phyloP scores from a whole-genome alignment of 768 basidiomycete genomes.

The Trametes coccinea region DNA sequence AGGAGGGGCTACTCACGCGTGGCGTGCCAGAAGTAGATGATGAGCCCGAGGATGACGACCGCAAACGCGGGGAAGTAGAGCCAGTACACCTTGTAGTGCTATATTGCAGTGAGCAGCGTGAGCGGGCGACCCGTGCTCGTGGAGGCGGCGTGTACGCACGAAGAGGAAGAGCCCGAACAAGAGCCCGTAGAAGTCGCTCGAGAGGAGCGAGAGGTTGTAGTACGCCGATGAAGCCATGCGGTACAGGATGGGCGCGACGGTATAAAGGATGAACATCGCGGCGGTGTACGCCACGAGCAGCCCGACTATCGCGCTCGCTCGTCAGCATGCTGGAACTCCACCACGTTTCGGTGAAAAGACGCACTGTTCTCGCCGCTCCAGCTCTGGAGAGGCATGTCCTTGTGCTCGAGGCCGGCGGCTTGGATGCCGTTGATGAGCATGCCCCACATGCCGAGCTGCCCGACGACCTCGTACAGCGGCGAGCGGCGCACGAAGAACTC shows the following conservation, averaged over 20 bases:
- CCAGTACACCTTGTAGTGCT: conserved; percentile 87
- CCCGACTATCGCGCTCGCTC: conserved; percentile 40
- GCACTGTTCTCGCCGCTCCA: conserved; percentile 75
- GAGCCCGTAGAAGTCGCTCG: conserved; percentile 86
- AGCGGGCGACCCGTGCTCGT: not conserved
- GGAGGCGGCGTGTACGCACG: conserved; percentile 37
- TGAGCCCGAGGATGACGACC: conserved; percentile 68
- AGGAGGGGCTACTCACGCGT: conserved; percentile 57
- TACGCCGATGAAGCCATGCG: conserved; percentile 84
- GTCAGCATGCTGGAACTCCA: not conserved
- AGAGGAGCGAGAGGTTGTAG: conserved; percentile 83
- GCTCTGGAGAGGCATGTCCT: conserved; percentile 58
- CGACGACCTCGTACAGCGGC: conserved; percentile 86
- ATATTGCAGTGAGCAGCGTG: conserved; percentile 7
- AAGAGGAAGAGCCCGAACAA: conserved; percentile 70
- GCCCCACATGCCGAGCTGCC: conserved; percentile 86
- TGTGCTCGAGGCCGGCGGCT: conserved; percentile 72
- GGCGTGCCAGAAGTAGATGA: conserved; percentile 85
- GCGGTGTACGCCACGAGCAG: conserved; percentile 53
- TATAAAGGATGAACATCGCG: conserved; percentile 85
- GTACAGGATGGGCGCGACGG: conserved; percentile 82
- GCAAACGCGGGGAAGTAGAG: conserved; percentile 82
- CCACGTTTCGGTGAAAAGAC: conserved; percentile 25
- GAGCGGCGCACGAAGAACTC: conserved; percentile 81
- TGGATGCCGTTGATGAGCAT: conserved; percentile 78